Evolutionary conservation across 1,139 yeast species (phyloP), one percentile per base, ranked within the genome.

Genomic region (Yamadazyma triangularis): DNA sequence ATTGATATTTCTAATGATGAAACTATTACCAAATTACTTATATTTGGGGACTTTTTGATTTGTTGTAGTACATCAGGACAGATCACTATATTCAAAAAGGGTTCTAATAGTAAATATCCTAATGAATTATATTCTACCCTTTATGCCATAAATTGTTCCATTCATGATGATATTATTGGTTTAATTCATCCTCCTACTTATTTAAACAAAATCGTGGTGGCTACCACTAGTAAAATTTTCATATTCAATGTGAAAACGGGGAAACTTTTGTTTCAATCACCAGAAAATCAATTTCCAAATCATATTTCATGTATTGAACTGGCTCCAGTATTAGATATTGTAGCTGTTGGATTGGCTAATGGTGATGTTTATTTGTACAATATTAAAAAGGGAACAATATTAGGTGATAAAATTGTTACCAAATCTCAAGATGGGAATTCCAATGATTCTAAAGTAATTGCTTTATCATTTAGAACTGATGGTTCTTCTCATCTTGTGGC

Each of bases 391-490:
- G 95, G 79, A 13, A 72, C 64, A 37, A 53, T 64, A 2, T 47
- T 86, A 29, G 69, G 69, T 8, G 18, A 39, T n/a, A 74, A 80
- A 40, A 74, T 78, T 7, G 63, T 82, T 31, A 72, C 73, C 15
- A 70, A 84, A 1, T 79, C 80, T 4, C 71, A 71, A 28, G 69
- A 70, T 14, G 55, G 50, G 5, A 7, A 6, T 18, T n/a, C n/a
- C n/a, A n/a, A n/a, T n/a, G 51, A 60, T 0, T 56, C 70, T 5
- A 65, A 74, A 31, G 73, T 87, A 4, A 74, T 84, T 0, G 70
- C 95, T 0, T 47, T 91, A 15, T 84, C 96, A 0, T 91, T 93
- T 62, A 76, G 98, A 59, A 86, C 96, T 2, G 98, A 93, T 53
- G 95, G 95, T 0, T 73, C 82, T 4, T 73, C 93, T 4, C 94